Conservation (phyloP, 192 early-diverging fungal genomes). For the Phycomyces nitens region DNA sequence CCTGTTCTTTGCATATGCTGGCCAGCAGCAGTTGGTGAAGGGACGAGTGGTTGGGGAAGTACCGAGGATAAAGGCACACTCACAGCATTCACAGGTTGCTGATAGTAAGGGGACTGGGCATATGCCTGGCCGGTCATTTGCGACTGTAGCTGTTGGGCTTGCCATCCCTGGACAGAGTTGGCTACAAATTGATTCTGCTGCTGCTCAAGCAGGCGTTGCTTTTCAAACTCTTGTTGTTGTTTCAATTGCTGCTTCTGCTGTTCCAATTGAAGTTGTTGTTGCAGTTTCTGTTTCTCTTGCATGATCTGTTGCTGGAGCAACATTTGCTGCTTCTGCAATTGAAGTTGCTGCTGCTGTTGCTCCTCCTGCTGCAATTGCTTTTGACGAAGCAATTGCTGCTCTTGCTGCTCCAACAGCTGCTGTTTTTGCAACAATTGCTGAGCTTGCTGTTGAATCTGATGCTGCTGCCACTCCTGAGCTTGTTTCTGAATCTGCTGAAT, state of each 20-base stretch:
- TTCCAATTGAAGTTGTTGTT: constrained; percentile 14
- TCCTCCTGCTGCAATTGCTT: constrained; percentile 1
- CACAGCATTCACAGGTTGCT: constrained; percentile 12
- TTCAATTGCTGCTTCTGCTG: constrained; percentile 22
- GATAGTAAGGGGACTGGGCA: not conserved
- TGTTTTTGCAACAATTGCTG: not conserved
- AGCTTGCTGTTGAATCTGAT: not conserved
- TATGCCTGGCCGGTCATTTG: constrained; percentile 30
- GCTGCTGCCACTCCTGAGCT: not conserved
- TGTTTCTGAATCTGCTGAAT: constrained; percentile 4
- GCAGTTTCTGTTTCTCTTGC: constrained; percentile 2
- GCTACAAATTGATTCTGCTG: constrained; percentile 24
- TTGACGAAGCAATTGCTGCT: not conserved
- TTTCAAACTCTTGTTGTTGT: not conserved
- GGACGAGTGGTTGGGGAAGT: constrained; percentile 19
- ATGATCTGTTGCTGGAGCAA: constrained; percentile 7
- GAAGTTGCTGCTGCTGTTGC: constrained; percentile 10
- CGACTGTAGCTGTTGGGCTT: constrained; percentile 25
- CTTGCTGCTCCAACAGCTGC: constrained; percentile 10
- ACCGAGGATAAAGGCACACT: constrained; percentile 18
- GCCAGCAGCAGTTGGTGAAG: constrained; percentile 30
- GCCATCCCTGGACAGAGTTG: not conserved
- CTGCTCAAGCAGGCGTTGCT: not conserved
- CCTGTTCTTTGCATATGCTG: constrained; percentile 28
- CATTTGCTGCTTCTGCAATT: constrained; percentile 8